A percentile compares a stretch with the other conserved stretches of the same genome.
phyloP scores from a whole-genome alignment of 2,329 filamentous ascomycete species.

The Penicillium polonicum region DNA sequence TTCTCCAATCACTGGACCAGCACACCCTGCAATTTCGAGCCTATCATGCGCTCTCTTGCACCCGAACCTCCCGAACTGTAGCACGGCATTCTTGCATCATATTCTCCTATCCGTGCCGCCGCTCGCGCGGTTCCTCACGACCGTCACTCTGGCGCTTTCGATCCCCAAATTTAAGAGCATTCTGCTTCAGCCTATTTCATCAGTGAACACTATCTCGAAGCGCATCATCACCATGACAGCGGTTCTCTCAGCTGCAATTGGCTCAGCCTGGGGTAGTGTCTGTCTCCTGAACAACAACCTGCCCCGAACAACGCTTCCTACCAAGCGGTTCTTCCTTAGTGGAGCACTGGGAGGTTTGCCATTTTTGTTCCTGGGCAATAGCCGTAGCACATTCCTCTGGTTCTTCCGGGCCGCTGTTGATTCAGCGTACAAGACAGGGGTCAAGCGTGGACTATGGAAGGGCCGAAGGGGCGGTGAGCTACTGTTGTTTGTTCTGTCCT shows the following conservation, averaged over 20 bases:
- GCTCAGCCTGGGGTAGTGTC: conserved; percentile 81
- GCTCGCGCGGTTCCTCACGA: conserved; percentile 67
- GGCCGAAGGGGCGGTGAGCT: conserved; percentile 81
- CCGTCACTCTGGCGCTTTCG: conserved; percentile 67
- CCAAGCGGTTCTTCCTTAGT: conserved; percentile 84
- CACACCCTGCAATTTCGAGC: conserved; percentile 80
- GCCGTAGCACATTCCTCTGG: conserved; percentile 71
- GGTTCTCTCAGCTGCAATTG: conserved; percentile 79
- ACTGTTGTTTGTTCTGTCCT: conserved; percentile 73
- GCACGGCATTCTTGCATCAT: conserved; percentile 82
- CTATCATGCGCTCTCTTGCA: conserved; percentile 90
- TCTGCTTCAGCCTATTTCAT: conserved; percentile 66
- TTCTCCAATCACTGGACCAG: conserved; percentile 74
- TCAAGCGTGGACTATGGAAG: conserved; percentile 84
- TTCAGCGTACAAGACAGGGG: conserved; percentile 87
- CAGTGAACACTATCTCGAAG: conserved; percentile 65
- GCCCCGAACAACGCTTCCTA: conserved; percentile 71
- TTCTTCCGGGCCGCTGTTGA: conserved; percentile 75
- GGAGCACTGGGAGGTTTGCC: conserved; percentile 76
- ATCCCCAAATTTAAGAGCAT: conserved; percentile 67
- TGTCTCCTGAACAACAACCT: conserved; percentile 84
- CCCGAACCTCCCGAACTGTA: conserved; percentile 81
- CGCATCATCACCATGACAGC: conserved; percentile 71
- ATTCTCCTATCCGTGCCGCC: conserved; percentile 80
- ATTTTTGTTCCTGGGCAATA: conserved; percentile 68